Conservation (phyloP, 108 stramenopile genomes). For the Schizochytrium sp. region DNA sequence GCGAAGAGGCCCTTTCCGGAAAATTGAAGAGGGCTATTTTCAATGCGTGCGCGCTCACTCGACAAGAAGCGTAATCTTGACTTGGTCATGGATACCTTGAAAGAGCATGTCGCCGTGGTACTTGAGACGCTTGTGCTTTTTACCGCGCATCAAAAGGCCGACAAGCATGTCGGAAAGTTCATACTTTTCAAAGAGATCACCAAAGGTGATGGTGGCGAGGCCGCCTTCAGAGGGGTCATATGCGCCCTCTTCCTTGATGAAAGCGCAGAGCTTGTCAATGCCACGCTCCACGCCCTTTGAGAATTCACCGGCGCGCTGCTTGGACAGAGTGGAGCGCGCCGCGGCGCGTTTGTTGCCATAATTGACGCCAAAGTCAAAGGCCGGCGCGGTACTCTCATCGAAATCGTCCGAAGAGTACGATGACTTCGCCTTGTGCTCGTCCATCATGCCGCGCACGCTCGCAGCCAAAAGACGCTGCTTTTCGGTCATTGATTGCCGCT, state of each 20-base stretch:
- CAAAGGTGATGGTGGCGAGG: constrained; percentile 5
- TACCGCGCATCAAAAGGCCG: background rate
- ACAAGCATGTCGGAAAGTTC: background rate
- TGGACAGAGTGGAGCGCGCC: background rate
- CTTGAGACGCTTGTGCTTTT: constrained; percentile 11
- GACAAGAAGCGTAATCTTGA: background rate
- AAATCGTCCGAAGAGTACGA: background rate
- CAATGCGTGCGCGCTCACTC: background rate
- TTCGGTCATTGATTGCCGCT: background rate
- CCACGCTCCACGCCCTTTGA: background rate
- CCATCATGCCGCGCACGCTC: constrained; percentile 3
- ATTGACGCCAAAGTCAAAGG: constrained; percentile 10
- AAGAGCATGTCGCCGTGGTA: constrained; percentile 21
- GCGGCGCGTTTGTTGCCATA: background rate
- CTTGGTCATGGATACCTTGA: background rate
- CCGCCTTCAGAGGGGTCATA: background rate
- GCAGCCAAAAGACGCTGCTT: background rate
- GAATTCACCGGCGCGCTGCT: constrained; percentile 10
- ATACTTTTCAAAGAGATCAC: constrained; percentile 11
- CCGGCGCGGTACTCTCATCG: background rate
- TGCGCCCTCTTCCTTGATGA: background rate
- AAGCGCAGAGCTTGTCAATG: background rate
- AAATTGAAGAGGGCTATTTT: too few species aligned
- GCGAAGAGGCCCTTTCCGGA: too few species aligned
- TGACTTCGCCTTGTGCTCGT: background rate